These are phyloP conservation scores for Boletus reticulatus DNA, from an alignment of 768 basidiomycete species.

Conservation along the genomic window DNA sequence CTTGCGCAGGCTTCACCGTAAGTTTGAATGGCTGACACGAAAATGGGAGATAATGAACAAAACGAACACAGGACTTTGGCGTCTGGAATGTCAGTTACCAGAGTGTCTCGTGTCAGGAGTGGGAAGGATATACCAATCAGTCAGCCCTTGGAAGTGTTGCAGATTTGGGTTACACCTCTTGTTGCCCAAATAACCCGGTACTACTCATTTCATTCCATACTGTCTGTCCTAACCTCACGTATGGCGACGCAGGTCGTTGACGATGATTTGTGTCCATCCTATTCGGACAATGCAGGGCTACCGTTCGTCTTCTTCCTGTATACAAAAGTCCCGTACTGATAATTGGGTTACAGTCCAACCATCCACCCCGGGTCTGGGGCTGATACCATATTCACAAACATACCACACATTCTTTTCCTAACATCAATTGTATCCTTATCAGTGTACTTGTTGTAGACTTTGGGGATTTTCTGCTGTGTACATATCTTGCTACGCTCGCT, in stretches of 20 bases:
- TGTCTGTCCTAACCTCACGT: neutral
- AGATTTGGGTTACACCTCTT: slow-evolving; percentile 54
- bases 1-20: slow-evolving; percentile 38
- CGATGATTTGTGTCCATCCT: slow-evolving; percentile 64
- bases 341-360: slow-evolving; percentile 26
- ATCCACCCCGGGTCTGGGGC: slow-evolving; percentile 26
- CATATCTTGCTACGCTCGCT: neutral
- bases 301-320: slow-evolving; percentile 42
- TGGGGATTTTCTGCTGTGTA: neutral
- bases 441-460: slow-evolving; percentile 18
- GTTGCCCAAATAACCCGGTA: slow-evolving; percentile 75
- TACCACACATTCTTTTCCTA: slow-evolving; percentile 20
- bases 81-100: slow-evolving; percentile 82
- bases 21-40: slow-evolving; percentile 6
- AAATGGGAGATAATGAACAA: neutral
- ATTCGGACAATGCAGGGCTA: slow-evolving; percentile 62
- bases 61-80: slow-evolving; percentile 65
- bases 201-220: slow-evolving; percentile 10
- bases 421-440: slow-evolving; percentile 14
- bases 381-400: slow-evolving; percentile 7
- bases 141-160: slow-evolving; percentile 69
- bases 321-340: slow-evolving; percentile 1
- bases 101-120: slow-evolving; percentile 60
- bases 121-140: slow-evolving; percentile 59
- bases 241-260: slow-evolving; percentile 34